Evolutionary conservation across 2,329 filamentous ascomycete genomes (phyloP).

Genomic region (Myriosclerotinia scirpicola): DNA sequence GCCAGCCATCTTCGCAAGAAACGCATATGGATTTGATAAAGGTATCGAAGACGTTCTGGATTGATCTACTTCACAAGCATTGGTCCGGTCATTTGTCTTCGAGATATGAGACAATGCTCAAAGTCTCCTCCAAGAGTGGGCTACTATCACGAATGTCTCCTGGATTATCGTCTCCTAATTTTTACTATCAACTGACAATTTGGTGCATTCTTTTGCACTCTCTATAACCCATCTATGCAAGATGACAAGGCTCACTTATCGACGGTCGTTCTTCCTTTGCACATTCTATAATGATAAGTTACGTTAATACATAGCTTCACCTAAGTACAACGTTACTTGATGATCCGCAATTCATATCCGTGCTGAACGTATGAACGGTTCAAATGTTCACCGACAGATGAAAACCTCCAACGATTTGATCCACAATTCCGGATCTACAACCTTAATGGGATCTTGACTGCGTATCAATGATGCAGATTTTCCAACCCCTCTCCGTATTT

Average conservation of each 20-base stretch:
- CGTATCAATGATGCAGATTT: neutral
- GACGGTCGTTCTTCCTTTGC: neutral
- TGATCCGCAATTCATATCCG: neutral
- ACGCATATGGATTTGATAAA: neutral
- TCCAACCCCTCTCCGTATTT: neutral
- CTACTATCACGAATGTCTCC: neutral
- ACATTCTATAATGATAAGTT: neutral
- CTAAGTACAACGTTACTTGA: neutral
- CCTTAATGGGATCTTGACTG: neutral
- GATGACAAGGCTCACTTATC: neutral
- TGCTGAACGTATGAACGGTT: neutral
- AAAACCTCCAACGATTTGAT: neutral
- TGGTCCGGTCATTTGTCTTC: neutral
- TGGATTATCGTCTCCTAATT: neutral
- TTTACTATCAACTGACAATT: neutral
- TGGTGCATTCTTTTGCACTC: neutral
- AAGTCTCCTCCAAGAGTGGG: neutral
- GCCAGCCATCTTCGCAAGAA: neutral
- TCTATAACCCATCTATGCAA: neutral
- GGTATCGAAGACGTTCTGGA: neutral
- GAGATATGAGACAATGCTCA: neutral
- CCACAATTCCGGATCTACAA: constrained; percentile 9
- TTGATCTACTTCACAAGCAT: neutral
- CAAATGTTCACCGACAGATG: constrained; percentile 6
- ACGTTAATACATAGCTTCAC: neutral